phyloP scores from a whole-genome alignment of 2,329 filamentous ascomycete genomes.

The Sarocladiaceae sp. region DNA sequence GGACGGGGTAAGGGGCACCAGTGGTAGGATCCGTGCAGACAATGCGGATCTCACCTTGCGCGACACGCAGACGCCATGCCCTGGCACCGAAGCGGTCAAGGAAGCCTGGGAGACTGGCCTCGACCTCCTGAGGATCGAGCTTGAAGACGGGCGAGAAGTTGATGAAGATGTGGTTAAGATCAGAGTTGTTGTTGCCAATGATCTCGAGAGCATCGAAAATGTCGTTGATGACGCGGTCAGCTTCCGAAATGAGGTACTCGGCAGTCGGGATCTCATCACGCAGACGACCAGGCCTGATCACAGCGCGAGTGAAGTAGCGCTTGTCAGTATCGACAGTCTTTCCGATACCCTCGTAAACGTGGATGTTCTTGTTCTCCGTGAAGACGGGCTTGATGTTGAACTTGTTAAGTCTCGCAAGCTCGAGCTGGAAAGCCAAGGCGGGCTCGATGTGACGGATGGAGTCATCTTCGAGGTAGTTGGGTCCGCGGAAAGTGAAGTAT shows the following conservation, averaged over 20 bases:
- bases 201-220: conserved; percentile 98
- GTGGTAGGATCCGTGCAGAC: conserved; percentile 89
- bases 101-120: conserved; percentile 91
- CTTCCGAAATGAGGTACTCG: conserved; percentile 96
- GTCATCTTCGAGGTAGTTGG: conserved; percentile 82
- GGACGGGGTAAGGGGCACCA: conserved; percentile 82
- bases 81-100: conserved; percentile 93
- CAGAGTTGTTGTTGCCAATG: conserved; percentile 97
- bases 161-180: conserved; percentile 99
- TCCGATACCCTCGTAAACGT: conserved; percentile 95
- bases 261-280: conserved; percentile 98
- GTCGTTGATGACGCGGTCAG: conserved; percentile 93
- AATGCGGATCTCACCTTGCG: conserved; percentile 96
- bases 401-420: conserved; percentile 88
- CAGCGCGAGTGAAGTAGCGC: conserved; percentile 95
- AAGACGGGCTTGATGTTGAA: conserved; percentile 99
- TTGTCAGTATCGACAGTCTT: conserved; percentile 96
- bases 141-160: conserved; percentile 98
- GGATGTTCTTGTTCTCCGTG: conserved; percentile 98
- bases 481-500: conserved; percentile 98
- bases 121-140: conserved; percentile 81
- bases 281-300: conserved; percentile 89
- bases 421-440: conserved; percentile 96
- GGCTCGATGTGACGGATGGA: conserved; percentile 97
- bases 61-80: conserved; percentile 93